phyloP scores from a whole-genome alignment of 2,329 filamentous ascomycete genomes.

The Calonectria pseudoturangicola region DNA sequence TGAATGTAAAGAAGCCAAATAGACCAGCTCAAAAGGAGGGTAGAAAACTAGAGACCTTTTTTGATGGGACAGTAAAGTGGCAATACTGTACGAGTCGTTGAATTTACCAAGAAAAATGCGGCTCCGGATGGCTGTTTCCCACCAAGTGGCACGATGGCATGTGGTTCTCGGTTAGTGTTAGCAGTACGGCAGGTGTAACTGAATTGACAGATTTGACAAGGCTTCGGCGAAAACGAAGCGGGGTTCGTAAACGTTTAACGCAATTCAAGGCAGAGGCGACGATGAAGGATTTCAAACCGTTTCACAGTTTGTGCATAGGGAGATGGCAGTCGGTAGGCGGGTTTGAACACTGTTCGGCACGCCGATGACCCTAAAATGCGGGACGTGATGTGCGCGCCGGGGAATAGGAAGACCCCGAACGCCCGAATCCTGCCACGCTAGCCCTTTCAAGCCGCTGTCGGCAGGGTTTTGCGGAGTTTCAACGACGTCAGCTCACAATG shows the following conservation, averaged over 20 bases:
- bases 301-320: slow-evolving; percentile 12
- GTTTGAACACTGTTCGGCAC: not conserved
- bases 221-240: slow-evolving; percentile 2
- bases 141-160: not conserved
- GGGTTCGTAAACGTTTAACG: not conserved
- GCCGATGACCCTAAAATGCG: slow-evolving; percentile 20
- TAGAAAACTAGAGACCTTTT: not conserved
- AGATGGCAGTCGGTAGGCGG: not conserved
- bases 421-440: slow-evolving; percentile 27
- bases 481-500: slow-evolving; percentile 13
- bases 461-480: not conserved
- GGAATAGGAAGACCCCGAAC: slow-evolving; percentile 36
- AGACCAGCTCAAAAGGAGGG: not conserved
- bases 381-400: slow-evolving; percentile 20
- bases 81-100: not conserved
- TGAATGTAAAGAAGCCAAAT: not conserved
- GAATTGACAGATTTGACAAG: not conserved
- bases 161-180: slow-evolving; percentile 1
- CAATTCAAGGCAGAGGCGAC: not conserved
- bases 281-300: slow-evolving; percentile 10
- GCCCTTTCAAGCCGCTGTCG: not conserved
- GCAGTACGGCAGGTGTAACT: not conserved
- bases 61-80: not conserved
- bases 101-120: not conserved
- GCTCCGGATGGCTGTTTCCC: not conserved